Evolutionary conservation across 202 grass and related monocot species (phyloP), one percentile per base, ranked within the genome.

Genomic region (Setaria italica): DNA sequence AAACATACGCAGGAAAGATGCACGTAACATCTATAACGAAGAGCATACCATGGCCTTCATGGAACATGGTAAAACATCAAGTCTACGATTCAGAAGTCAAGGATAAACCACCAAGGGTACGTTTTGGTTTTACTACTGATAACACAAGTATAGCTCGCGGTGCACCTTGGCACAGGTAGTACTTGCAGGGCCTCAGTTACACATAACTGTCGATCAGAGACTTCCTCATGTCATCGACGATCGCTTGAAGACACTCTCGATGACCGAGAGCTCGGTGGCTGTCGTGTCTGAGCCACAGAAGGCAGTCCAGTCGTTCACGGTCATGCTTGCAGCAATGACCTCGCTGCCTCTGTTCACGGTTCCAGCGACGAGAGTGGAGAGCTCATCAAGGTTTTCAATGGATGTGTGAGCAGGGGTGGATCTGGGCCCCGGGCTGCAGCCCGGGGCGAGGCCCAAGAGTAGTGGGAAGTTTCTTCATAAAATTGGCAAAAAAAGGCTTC

Each of bases 261-360:
- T 92, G 76, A 99, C 94, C 0, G 97, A 99, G 57, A 99, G 93
- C 89, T 99, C 97, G 0, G 97, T 99, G 25, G 97, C 94, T 0
- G 97, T 99, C 10, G 94, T 99, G 87, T 99, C 92, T 0, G 97
- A 89, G 3, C 97, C 97, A 56, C 97, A 99, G 68, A 99, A 97
- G 0, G 97, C 97, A 9, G 97, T 99, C 97, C 97, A 99, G 74
- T 99, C 97, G 29, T 99, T 97, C 32, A 99, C 97, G 2, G 97
- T 91, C 88, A 99, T 92, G 64, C 97, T 94, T 7, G 91, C 97
- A 47, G 97, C 97, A 25, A 99, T 90, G 19, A 97, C 97, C 77
- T 97, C 97, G 1, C 97, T 99, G 20, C 97, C 97, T 72, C 97
- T 86, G 94, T 99, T 99, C 49, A 99, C 97, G 13, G 97, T 99